Evolutionary conservation across 2,329 filamentous ascomycete species (phyloP), one percentile per base, ranked within the genome.

Genomic region (Calcarisporium arbuscula): DNA sequence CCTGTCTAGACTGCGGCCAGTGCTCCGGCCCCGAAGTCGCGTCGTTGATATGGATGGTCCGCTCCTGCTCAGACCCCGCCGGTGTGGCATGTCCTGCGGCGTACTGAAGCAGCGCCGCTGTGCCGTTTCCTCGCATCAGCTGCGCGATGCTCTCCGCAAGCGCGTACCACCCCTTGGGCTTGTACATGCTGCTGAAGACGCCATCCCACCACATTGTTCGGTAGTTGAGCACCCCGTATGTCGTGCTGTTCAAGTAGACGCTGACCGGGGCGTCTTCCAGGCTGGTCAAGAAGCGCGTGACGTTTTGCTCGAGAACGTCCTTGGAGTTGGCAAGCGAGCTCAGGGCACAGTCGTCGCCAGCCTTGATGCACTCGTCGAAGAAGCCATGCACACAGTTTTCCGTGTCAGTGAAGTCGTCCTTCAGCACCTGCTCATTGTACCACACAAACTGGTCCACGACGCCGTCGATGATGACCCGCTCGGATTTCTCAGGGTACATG

Each of bases 321-420:
- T 55, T 57, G 1, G 64, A 56, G 3, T 50, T 42, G 8, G 56
- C 57, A 9, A 65, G 40, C 0, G 53, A 49, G 0, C 60, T 58
- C 19, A 73, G 44, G 2, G 62, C 50, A 38, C 69, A 74, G n/a
- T 52, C 55, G 5, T 61, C 42, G 4, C 69, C 68, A 2, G 70
- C 71, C 29, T 54, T 55, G 34, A 54, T 37, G 35, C 59, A 62
- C 34, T 61, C 54, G 4, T 56, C 52, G 8, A 59, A 44, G 14
- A 60, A 57, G 1, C 56, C 58, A 8, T 48, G 40, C 9, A 62
- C 35, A 3, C 53, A 48, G 5, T 50, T 44, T 19, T 55, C 43
- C 1, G 56, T 53, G 30, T 60, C 54, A 5, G 36, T 32, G 4
- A 55, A 51, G 11, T 54, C 49, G 10, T 51, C 51, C 7, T 38